A percentile compares a stretch with the other conserved stretches of the same genome.
These are phyloP conservation scores for Yamadazyma sp. DNA, from an alignment of 1,139 yeast genomes.

Conservation along the genomic window DNA sequence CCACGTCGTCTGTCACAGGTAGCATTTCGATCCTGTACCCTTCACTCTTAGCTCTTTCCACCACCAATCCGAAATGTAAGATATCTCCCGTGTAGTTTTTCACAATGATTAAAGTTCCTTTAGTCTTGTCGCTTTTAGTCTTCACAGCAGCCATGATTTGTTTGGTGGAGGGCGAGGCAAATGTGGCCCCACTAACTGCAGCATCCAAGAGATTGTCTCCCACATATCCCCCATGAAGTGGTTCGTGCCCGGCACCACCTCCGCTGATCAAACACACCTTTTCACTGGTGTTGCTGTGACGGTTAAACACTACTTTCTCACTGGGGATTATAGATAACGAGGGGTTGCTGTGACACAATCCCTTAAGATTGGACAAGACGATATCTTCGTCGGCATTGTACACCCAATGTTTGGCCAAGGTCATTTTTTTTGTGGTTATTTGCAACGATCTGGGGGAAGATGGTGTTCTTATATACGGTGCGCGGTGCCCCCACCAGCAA, in stretches of 20 bases:
- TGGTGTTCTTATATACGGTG: background rate
- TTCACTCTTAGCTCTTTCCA: slow-evolving; percentile 78
- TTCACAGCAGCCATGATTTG: slow-evolving; percentile 76
- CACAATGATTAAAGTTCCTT: slow-evolving; percentile 71
- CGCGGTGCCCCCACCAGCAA: too few relatives aligned
- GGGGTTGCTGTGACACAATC: slow-evolving; percentile 71
- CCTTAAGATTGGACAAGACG: slow-evolving; percentile 63
- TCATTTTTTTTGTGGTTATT: background rate
- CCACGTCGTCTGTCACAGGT: slow-evolving; percentile 85
- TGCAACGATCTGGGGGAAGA: background rate
- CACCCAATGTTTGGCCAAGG: slow-evolving; percentile 49
- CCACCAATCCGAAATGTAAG: slow-evolving; percentile 87
- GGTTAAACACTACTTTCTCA: slow-evolving; percentile 65
- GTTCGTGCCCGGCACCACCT: slow-evolving; percentile 97
- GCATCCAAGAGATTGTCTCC: slow-evolving; percentile 81
- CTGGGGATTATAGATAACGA: slow-evolving; percentile 58
- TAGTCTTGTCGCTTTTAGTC: slow-evolving; percentile 54
- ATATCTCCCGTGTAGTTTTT: slow-evolving; percentile 95
- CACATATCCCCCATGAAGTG: slow-evolving; percentile 87
- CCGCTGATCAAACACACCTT: slow-evolving; percentile 80
- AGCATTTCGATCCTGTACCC: slow-evolving; percentile 73
- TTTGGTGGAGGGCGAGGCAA: slow-evolving; percentile 92
- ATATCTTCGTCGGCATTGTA: slow-evolving; percentile 52
- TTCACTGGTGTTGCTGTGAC: slow-evolving; percentile 31
- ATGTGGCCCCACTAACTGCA: slow-evolving; percentile 85